These are phyloP conservation scores for Phytophthora sansomeana DNA, from an alignment of 352 stramenopile genomes.

Conservation along the genomic window DNA sequence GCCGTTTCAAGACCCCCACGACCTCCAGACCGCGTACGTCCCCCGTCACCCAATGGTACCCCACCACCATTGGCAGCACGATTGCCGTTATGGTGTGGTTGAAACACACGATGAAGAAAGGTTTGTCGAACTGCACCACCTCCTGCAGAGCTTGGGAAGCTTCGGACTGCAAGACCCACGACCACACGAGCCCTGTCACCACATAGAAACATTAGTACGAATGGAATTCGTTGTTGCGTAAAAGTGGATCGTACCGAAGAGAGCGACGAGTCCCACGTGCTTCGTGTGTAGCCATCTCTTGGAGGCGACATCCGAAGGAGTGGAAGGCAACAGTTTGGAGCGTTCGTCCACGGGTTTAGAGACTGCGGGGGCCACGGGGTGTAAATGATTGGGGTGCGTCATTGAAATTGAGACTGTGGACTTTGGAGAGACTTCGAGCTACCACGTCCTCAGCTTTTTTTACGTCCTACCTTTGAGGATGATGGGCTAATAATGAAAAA, in stretches of 20 bases:
- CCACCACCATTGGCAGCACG: slow-evolving; percentile 44
- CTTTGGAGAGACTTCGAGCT: too few relatives aligned
- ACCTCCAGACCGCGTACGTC: slow-evolving; percentile 18
- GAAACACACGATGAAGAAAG: slow-evolving; percentile 67
- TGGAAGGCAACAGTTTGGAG: slow-evolving; percentile 26
- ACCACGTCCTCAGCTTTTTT: too few relatives aligned
- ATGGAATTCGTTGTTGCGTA: too few relatives aligned
- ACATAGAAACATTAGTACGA: too few relatives aligned
- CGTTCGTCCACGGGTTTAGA: slow-evolving; percentile 9
- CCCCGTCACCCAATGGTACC: slow-evolving; percentile 42
- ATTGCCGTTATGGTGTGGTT: slow-evolving; percentile 48
- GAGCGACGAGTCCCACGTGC: slow-evolving; percentile 24
- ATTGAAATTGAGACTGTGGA: neutral
- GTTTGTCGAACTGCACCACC: slow-evolving; percentile 38
- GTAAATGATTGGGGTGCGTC: neutral
- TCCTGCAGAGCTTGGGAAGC: slow-evolving; percentile 35
- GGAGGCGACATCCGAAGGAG: slow-evolving; percentile 13
- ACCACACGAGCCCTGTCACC: slow-evolving; percentile 28
- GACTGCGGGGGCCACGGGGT: neutral
- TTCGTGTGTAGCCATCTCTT: slow-evolving; percentile 32
- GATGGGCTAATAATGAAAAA: too few relatives aligned
- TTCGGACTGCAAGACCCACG: slow-evolving; percentile 43
- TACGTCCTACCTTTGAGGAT: too few relatives aligned
- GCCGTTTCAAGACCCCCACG: slow-evolving; percentile 35
- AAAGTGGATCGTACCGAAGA: slow-evolving; percentile 20